Evolutionary conservation across 371 early-diverging fungal genomes (phyloP).

Genomic region (Apophysomyces elegans): DNA sequence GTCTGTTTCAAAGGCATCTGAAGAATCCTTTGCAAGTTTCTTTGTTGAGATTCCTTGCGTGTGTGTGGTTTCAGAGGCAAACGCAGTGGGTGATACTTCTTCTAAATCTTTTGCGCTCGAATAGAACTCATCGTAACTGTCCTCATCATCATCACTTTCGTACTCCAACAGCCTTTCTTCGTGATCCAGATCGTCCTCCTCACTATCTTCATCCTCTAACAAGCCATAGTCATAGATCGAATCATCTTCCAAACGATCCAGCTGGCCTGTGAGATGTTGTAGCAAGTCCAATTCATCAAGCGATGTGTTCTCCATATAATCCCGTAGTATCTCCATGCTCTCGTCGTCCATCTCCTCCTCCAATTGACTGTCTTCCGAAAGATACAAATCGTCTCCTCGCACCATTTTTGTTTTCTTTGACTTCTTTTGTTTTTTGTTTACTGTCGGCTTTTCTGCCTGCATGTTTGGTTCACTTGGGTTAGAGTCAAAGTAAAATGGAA

Average conservation of each 20-base stretch:
- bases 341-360: conserved; percentile 35
- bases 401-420: conserved; percentile 21
- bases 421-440: conserved; percentile 11
- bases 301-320: conserved; percentile 42
- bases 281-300: conserved; percentile 8
- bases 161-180: conserved; percentile 13
- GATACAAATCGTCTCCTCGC: conserved; percentile 26
- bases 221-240: conserved; percentile 19
- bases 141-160: conserved; percentile 15
- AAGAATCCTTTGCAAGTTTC: too few relatives aligned
- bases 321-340: conserved; percentile 39
- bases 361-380: conserved; percentile 15
- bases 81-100: not conserved
- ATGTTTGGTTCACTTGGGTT: conserved; percentile 10
- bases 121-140: conserved; percentile 8
- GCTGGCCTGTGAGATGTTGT: conserved; percentile 11
- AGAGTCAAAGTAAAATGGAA: conserved; percentile 19
- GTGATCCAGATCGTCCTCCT: conserved; percentile 16
- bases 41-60: conserved; percentile 28
- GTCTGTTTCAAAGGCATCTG: conserved; percentile 23
- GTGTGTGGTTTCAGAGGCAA: conserved; percentile 20
- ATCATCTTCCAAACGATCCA: conserved; percentile 15
- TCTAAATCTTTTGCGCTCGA: conserved; percentile 12
- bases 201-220: conserved; percentile 19
- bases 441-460: not conserved